Evolutionary conservation across 2,329 filamentous ascomycete genomes (phyloP).

Genomic region (Plenodomus biglobosus): DNA sequence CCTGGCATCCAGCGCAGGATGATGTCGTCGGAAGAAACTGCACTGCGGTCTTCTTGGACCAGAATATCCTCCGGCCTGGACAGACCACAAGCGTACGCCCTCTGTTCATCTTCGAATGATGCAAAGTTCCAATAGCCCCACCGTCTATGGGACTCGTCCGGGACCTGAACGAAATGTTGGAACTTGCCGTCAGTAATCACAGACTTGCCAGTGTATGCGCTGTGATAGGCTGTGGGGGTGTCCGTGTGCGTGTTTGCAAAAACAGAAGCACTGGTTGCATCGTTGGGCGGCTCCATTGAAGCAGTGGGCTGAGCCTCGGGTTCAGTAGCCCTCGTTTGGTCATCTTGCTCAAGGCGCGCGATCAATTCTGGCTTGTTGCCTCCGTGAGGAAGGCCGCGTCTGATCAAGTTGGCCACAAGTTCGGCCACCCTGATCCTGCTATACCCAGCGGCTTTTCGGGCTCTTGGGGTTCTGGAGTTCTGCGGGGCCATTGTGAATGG

Average conservation of each 20-base stretch:
- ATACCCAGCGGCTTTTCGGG: neutral
- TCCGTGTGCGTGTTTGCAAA: too few relatives aligned
- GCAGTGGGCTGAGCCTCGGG: neutral
- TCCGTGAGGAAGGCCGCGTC: neutral
- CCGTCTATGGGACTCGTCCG: conserved; percentile 2
- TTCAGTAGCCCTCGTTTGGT: neutral
- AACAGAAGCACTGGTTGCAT: neutral
- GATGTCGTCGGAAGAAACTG: conserved; percentile 14
- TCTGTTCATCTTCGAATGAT: conserved; percentile 13
- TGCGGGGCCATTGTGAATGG: neutral
- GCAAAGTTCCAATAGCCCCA: conserved; percentile 22
- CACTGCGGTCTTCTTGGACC: conserved; percentile 9
- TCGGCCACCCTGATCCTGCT: neutral
- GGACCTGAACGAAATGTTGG: conserved; percentile 5
- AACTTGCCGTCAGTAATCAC: conserved; percentile 10
- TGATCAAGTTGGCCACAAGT: neutral
- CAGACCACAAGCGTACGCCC: conserved; percentile 13
- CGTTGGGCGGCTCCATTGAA: neutral
- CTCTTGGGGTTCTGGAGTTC: neutral
- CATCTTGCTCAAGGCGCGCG: neutral
- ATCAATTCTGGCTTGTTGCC: neutral
- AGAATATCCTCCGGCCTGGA: conserved; percentile 19
- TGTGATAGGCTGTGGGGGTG: conserved; percentile 7
- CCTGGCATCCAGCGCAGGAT: conserved; percentile 20
- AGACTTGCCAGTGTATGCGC: conserved; percentile 9